A percentile compares a stretch with the other conserved stretches of the same genome.
Conservation (phyloP, 2,329 filamentous ascomycete species). For the Diaporthe batatas region DNA sequence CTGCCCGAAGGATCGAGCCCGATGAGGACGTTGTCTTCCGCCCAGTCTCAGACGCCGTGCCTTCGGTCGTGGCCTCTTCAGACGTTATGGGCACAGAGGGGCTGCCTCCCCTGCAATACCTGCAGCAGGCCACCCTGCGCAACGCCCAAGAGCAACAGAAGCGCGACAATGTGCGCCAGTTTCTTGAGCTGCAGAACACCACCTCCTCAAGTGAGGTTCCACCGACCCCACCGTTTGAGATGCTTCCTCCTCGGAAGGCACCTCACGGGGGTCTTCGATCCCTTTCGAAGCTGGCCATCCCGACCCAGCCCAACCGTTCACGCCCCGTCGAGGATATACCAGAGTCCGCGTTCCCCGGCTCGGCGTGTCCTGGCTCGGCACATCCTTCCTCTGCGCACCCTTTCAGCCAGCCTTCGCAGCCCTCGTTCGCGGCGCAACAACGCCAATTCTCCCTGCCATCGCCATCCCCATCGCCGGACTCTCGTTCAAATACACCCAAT, state of each 20-base stretch:
- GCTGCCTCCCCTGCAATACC: slow-evolving; percentile 73
- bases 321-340: slow-evolving; percentile 43
- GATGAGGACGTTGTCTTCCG: slow-evolving; percentile 67
- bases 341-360: slow-evolving; percentile 49
- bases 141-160: slow-evolving; percentile 81
- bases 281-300: slow-evolving; percentile 74
- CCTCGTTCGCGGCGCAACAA: slow-evolving; percentile 37
- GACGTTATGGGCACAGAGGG: slow-evolving; percentile 83
- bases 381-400: slow-evolving; percentile 43
- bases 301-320: slow-evolving; percentile 51
- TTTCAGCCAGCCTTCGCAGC: slow-evolving; percentile 35
- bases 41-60: slow-evolving; percentile 80
- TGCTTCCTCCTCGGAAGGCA: slow-evolving; percentile 61
- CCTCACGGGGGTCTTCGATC: slow-evolving; percentile 69
- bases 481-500: slow-evolving; percentile 61
- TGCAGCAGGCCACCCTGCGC: slow-evolving; percentile 81
- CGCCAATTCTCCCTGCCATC: slow-evolving; percentile 41
- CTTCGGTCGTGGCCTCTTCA: slow-evolving; percentile 90
- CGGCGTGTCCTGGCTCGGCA: slow-evolving; percentile 45
- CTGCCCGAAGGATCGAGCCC: slow-evolving; percentile 68
- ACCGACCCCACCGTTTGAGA: slow-evolving; percentile 77
- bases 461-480: slow-evolving; percentile 61
- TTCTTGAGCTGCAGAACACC: slow-evolving; percentile 84
- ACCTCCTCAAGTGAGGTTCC: slow-evolving; percentile 68
- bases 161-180: slow-evolving; percentile 93